These are phyloP conservation scores for Trypanosoma scelopori DNA, from an alignment of 208 protist genomes.

Conservation along the genomic window DNA sequence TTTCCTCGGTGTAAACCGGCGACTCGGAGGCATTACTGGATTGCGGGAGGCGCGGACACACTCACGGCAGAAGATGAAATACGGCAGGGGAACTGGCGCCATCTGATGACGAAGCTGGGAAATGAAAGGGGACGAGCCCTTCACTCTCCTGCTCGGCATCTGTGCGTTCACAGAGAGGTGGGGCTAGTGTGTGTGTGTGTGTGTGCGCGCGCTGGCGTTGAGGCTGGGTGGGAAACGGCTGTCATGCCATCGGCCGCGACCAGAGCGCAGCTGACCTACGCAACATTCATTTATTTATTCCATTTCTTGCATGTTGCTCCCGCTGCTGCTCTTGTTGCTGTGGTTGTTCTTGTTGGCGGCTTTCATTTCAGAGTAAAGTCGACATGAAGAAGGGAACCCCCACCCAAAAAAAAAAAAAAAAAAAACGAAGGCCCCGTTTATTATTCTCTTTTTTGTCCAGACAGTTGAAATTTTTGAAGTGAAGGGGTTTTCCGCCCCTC, in stretches of 20 bases:
- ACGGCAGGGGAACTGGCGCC: conserved; percentile 71
- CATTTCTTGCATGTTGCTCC: neutral
- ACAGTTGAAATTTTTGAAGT: too few species aligned
- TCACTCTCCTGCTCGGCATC: too few species aligned
- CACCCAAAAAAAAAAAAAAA: neutral
- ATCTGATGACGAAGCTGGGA: conserved; percentile 21
- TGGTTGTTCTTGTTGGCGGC: too few species aligned
- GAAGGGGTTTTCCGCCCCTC: neutral
- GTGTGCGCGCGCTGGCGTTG: too few species aligned
- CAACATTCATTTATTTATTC: neutral
- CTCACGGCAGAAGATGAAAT: conserved; percentile 79
- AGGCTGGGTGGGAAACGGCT: too few species aligned
- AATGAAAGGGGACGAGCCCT: neutral
- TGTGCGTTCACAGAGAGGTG: too few species aligned
- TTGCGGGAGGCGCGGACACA: conserved; percentile 66
- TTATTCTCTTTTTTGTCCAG: too few species aligned
- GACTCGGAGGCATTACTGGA: conserved; percentile 69
- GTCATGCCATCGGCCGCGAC: too few species aligned
- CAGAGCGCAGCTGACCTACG: too few species aligned
- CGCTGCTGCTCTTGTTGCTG: neutral
- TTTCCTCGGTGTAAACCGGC: conserved; percentile 77
- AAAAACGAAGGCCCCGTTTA: neutral
- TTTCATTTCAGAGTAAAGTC: neutral
- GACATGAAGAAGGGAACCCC: too few species aligned
- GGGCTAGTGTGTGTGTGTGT: too few species aligned